Conservation (phyloP, 2,329 filamentous ascomycete genomes). For the Ambrosiella cleistominuta region DNA sequence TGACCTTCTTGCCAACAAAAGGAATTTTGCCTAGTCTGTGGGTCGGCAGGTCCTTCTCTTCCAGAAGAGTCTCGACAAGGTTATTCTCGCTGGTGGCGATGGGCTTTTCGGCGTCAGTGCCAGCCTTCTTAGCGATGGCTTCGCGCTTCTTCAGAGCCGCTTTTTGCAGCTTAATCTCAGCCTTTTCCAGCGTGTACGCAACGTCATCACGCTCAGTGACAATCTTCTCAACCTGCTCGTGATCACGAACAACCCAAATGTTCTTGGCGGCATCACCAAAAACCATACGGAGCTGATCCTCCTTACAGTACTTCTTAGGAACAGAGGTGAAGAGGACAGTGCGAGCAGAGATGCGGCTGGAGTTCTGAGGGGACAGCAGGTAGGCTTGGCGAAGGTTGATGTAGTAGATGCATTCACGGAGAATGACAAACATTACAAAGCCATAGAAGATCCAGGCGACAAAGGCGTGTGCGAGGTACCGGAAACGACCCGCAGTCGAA, state of each 20-base stretch:
- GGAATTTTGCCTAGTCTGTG: slow-evolving; percentile 49
- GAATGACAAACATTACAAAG: slow-evolving; percentile 77
- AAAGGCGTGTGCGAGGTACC: slow-evolving; percentile 68
- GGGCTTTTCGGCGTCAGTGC: slow-evolving; percentile 21
- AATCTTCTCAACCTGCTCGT: slow-evolving; percentile 58
- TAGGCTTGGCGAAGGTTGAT: slow-evolving; percentile 89
- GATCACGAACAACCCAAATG: slow-evolving; percentile 69
- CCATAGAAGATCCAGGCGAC: slow-evolving; percentile 68
- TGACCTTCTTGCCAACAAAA: slow-evolving; percentile 48
- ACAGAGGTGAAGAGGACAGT: slow-evolving; percentile 83
- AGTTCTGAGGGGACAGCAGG: slow-evolving; percentile 66
- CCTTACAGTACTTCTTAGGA: slow-evolving; percentile 58
- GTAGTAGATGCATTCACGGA: slow-evolving; percentile 77
- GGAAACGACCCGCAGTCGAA: slow-evolving; percentile 34
- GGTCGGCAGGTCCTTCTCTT: slow-evolving; percentile 48
- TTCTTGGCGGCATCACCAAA: slow-evolving; percentile 70
- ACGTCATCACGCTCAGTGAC: slow-evolving; percentile 67
- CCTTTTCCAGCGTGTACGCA: slow-evolving; percentile 66
- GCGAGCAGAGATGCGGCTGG: slow-evolving; percentile 70
- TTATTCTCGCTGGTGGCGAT: slow-evolving; percentile 32
- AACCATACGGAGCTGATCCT: slow-evolving; percentile 57
- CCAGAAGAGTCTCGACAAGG: slow-evolving; percentile 48
- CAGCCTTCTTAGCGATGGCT: slow-evolving; percentile 25
- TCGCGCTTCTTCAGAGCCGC: slow-evolving; percentile 54
- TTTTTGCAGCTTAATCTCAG: slow-evolving; percentile 73